Conservation (phyloP, 768 basidiomycete genomes). For the Pleurotus ostreatus region DNA sequence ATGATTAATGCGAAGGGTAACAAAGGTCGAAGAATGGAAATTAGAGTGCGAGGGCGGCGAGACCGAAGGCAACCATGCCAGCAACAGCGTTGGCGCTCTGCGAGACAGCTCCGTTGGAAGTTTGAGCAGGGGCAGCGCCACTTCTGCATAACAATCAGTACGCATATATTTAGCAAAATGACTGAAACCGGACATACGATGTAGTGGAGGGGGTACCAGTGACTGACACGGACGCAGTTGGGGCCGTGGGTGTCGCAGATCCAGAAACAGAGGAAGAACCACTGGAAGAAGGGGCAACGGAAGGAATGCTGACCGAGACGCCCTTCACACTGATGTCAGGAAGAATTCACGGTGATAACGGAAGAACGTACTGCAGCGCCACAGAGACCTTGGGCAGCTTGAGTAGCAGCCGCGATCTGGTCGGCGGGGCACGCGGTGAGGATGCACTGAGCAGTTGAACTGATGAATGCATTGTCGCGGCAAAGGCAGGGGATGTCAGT, state of each 20-base stretch:
- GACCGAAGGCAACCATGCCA: background rate
- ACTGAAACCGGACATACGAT: too few relatives aligned
- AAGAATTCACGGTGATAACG: background rate
- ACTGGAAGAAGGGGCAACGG: background rate
- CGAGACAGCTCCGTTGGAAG: background rate
- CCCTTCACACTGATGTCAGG: background rate
- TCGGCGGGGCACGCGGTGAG: slow-evolving; percentile 15
- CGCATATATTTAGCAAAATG: too few relatives aligned
- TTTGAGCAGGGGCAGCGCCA: too few relatives aligned
- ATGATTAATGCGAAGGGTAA: too few relatives aligned
- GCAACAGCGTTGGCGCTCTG: slow-evolving; percentile 6
- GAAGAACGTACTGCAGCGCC: background rate
- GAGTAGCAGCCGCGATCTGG: slow-evolving; percentile 18
- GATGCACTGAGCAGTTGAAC: slow-evolving; percentile 13
- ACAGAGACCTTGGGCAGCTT: slow-evolving; percentile 6
- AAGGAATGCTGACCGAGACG: slow-evolving; percentile 5
- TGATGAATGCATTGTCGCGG: slow-evolving; percentile 13
- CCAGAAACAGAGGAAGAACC: background rate
- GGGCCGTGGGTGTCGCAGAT: background rate
- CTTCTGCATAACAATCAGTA: too few relatives aligned
- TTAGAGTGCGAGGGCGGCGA: slow-evolving; percentile 6
- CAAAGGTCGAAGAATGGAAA: too few relatives aligned
- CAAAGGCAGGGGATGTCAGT: slow-evolving; percentile 16
- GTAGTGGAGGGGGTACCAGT: background rate
- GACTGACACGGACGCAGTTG: background rate